Percentiles rank a stretch among this genome's conserved stretches.
phyloP scores from a whole-genome alignment of 495 filamentous ascomycete genomes.

The Lasiosphaeria hispida region DNA sequence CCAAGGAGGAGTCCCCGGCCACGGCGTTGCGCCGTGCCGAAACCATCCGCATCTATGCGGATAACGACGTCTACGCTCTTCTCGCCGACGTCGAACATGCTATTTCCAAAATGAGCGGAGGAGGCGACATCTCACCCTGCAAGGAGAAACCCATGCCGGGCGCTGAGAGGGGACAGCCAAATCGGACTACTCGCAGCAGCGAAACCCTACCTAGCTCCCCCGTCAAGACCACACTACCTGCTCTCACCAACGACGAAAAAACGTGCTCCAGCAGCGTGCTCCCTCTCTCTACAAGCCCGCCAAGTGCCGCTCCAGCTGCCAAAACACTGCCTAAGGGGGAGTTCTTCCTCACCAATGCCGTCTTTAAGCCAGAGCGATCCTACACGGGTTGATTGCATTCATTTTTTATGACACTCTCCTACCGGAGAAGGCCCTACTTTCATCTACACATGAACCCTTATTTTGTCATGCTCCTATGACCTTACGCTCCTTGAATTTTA shows the following conservation, averaged over 20 bases:
- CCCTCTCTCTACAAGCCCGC: conserved; percentile 14
- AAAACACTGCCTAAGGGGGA: conserved; percentile 21
- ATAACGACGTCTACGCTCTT: conserved; percentile 60
- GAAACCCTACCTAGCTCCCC: conserved; percentile 33
- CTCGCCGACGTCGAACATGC: conserved; percentile 60
- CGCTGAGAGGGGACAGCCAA: conserved; percentile 29
- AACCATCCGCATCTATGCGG: conserved; percentile 67
- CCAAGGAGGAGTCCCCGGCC: conserved; percentile 24
- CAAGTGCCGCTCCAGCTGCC: conserved; percentile 2
- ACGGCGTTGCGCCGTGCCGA: conserved; percentile 43
- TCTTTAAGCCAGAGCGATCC: conserved; percentile 33
- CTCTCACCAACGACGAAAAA: conserved; percentile 24
- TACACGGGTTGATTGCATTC: background rate
- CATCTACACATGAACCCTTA: background rate
- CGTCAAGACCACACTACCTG: conserved; percentile 18
- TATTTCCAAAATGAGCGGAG: conserved; percentile 51
- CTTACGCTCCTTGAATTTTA: conserved; percentile 12
- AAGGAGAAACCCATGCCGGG: conserved; percentile 21
- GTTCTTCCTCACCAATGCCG: conserved; percentile 44
- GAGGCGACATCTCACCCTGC: conserved; percentile 15
- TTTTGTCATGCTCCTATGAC: conserved; percentile 13
- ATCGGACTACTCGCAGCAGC: conserved; percentile 40
- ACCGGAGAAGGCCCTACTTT: background rate
- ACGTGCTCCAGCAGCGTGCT: conserved; percentile 20
- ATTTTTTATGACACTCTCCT: background rate